phyloP scores from a whole-genome alignment of 2,329 filamentous ascomycete genomes.

The Onygena corvina region DNA sequence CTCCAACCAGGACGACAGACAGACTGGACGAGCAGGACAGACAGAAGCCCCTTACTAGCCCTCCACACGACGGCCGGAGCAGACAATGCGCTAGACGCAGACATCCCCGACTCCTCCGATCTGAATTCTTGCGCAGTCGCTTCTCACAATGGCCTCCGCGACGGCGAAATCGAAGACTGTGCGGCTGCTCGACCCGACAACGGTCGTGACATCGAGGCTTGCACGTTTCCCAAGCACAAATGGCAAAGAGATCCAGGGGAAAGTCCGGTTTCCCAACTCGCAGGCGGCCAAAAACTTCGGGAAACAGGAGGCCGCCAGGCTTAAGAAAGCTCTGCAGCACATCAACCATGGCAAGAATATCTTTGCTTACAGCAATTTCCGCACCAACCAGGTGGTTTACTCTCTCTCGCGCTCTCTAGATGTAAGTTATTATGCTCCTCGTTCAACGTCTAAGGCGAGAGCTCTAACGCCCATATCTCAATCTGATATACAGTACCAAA shows the following conservation, averaged over 20 bases:
- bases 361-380: conserved; percentile 50
- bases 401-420: conserved; percentile 46
- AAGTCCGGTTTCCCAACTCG: conserved; percentile 27
- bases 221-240: conserved; percentile 14
- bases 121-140: neutral
- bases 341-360: conserved; percentile 46
- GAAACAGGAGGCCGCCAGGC: conserved; percentile 28
- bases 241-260: conserved; percentile 32
- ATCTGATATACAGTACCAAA: conserved; percentile 35
- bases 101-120: neutral
- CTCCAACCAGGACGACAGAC: neutral
- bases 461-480: conserved; percentile 5
- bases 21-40: neutral
- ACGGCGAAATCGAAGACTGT: conserved; percentile 11
- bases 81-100: neutral
- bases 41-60: neutral
- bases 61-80: neutral
- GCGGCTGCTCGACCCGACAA: conserved; percentile 14
- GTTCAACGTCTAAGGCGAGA: too few species aligned
- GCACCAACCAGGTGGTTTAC: conserved; percentile 54
- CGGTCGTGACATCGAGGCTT: conserved; percentile 9
- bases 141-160: conserved; percentile 7
- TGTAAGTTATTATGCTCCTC: conserved; percentile 28
- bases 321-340: conserved; percentile 37
- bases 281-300: conserved; percentile 33